These are phyloP conservation scores for Bipolaris cookei DNA, from an alignment of 2,329 filamentous ascomycete genomes.

Conservation along the genomic window DNA sequence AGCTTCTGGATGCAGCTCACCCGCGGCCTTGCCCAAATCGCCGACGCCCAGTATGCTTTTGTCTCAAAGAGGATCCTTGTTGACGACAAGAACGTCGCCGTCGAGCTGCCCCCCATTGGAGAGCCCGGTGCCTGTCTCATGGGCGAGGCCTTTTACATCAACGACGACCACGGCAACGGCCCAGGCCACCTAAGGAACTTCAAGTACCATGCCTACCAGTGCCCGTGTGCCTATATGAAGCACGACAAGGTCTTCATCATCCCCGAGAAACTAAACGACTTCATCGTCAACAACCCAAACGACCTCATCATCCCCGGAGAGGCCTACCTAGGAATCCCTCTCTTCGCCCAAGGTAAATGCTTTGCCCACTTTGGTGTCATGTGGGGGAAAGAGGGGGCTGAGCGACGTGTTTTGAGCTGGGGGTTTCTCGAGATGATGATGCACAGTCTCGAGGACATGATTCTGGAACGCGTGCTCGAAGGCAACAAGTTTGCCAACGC, in stretches of 20 bases:
- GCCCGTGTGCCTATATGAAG: slow-evolving; percentile 72
- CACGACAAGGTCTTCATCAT: slow-evolving; percentile 75
- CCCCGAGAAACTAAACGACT: slow-evolving; percentile 64
- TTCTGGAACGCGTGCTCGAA: slow-evolving; percentile 63
- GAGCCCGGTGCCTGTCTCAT: slow-evolving; percentile 68
- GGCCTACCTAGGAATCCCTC: slow-evolving; percentile 70
- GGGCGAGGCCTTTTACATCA: slow-evolving; percentile 70
- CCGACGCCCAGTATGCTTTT: slow-evolving; percentile 71
- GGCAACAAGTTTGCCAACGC: slow-evolving; percentile 54
- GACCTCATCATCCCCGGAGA: slow-evolving; percentile 66
- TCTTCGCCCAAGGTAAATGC: slow-evolving; percentile 69
- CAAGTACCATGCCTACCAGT: slow-evolving; percentile 68
- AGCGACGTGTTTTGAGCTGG: slow-evolving; percentile 65
- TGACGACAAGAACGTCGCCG: slow-evolving; percentile 63
- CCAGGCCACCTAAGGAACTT: slow-evolving; percentile 63
- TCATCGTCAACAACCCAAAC: slow-evolving; percentile 67
- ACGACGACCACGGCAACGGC: slow-evolving; percentile 61
- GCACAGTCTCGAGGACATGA: slow-evolving; percentile 71
- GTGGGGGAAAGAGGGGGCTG: slow-evolving; percentile 69
- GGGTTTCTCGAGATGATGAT: slow-evolving; percentile 70
- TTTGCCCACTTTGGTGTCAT: slow-evolving; percentile 75
- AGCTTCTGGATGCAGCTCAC: slow-evolving; percentile 70
- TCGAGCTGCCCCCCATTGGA: slow-evolving; percentile 67
- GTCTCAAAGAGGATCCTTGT: slow-evolving; percentile 68
- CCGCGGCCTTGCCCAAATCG: slow-evolving; percentile 67